A percentile compares a stretch with the other conserved stretches of the same genome.
Conservation (phyloP, 805 yeast species). For the Zygotorulaspora danielsina region DNA sequence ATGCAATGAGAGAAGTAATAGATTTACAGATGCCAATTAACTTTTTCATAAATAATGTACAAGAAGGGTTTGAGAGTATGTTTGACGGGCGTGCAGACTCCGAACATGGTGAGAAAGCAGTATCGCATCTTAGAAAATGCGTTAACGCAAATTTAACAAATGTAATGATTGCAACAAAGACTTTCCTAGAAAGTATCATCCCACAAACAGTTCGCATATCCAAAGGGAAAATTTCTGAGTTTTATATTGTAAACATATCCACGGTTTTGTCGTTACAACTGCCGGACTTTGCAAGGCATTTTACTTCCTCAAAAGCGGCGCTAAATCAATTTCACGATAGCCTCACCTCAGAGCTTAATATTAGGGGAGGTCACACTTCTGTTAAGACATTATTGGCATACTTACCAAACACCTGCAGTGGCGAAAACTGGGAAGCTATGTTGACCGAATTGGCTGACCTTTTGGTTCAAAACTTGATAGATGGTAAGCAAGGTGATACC, state of each 20-base stretch:
- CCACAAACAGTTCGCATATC: slow-evolving; percentile 9
- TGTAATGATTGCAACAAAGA: slow-evolving; percentile 23
- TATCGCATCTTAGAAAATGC: slow-evolving; percentile 12
- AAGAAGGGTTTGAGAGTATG: slow-evolving; percentile 12
- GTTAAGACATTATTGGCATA: slow-evolving; percentile 16
- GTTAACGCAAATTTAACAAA: slow-evolving; percentile 20
- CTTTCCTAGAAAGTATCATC: slow-evolving; percentile 14
- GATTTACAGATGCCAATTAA: slow-evolving; percentile 8
- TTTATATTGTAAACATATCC: slow-evolving; percentile 21
- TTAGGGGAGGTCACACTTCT: not conserved
- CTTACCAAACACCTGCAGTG: slow-evolving; percentile 11
- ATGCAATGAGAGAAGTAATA: slow-evolving; percentile 10
- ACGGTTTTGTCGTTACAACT: slow-evolving; percentile 5
- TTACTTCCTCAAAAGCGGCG: slow-evolving; percentile 21
- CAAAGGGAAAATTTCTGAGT: slow-evolving; percentile 5
- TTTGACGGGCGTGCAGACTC: not conserved
- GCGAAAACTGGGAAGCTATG: slow-evolving; percentile 2
- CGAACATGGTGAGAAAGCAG: slow-evolving; percentile 5
- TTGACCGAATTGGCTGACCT: slow-evolving; percentile 10
- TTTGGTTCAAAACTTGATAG: slow-evolving; percentile 12
- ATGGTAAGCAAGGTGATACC: slow-evolving; percentile 19
- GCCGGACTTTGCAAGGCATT: slow-evolving; percentile 8
- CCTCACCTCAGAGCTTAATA: slow-evolving; percentile 19
- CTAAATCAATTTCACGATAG: slow-evolving; percentile 29
- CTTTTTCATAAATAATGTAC: slow-evolving; percentile 23